phyloP scores from a whole-genome alignment of 2,329 filamentous ascomycete genomes.

The Capronia coronata region DNA sequence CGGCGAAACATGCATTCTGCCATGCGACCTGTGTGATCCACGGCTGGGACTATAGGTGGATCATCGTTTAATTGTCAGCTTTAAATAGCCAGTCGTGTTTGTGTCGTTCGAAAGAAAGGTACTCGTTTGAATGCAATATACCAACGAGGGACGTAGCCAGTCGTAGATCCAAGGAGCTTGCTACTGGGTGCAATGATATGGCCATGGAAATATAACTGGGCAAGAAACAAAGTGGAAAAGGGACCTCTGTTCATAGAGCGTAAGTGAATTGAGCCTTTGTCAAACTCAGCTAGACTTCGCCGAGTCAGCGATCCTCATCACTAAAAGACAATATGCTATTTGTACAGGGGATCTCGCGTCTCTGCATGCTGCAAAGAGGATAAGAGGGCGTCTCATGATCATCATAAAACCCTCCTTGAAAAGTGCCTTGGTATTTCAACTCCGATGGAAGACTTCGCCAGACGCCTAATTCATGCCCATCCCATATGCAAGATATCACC shows the following conservation, averaged over 20 bases:
- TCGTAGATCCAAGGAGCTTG: no score
- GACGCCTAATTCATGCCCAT: background rate
- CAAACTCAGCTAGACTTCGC: background rate
- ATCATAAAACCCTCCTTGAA: background rate
- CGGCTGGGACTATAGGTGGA: conserved; percentile 3
- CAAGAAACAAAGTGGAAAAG: background rate
- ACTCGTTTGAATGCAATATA: no score
- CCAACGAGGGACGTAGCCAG: no score
- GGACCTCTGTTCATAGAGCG: background rate
- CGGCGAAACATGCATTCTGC: conserved; percentile 18
- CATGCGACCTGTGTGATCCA: background rate
- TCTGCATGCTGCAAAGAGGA: background rate
- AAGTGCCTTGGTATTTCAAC: background rate
- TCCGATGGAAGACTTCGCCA: background rate
- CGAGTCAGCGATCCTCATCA: background rate
- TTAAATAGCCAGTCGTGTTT: background rate
- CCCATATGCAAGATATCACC: background rate
- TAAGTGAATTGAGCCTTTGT: background rate
- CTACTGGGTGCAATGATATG: no score
- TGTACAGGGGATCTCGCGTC: background rate
- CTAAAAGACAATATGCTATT: background rate
- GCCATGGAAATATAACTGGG: no score
- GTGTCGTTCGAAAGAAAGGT: no score
- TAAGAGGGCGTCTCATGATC: background rate
- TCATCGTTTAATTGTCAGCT: background rate